These are phyloP conservation scores for Papiliotrema laurentii DNA, from an alignment of 1,284 basidiomycete genomes.

Conservation along the genomic window DNA sequence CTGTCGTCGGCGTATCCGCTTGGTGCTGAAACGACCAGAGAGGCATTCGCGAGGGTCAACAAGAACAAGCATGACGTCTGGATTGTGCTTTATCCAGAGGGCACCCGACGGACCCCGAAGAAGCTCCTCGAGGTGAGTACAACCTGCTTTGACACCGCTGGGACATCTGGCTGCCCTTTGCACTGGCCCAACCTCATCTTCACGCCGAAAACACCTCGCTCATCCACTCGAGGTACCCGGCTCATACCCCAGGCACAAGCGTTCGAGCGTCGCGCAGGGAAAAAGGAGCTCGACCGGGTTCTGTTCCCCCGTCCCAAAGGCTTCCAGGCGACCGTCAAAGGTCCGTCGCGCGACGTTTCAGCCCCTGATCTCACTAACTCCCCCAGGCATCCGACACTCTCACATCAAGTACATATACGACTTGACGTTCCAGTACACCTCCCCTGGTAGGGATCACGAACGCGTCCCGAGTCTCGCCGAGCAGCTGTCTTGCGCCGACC, in stretches of 20 bases:
- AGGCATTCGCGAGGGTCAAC: background rate
- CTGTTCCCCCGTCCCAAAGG: constrained; percentile 28
- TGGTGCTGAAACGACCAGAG: background rate
- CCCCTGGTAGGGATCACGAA: constrained; percentile 4
- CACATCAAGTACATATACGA: constrained; percentile 31
- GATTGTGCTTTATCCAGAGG: constrained; percentile 32
- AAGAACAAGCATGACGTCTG: constrained; percentile 17
- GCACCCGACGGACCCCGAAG: constrained; percentile 17
- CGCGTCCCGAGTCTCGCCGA: constrained; percentile 16
- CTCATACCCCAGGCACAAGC: constrained; percentile 15
- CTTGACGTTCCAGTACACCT: constrained; percentile 21
- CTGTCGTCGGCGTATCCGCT: background rate
- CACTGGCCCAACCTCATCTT: background rate
- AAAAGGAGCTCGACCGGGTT: constrained; percentile 15
- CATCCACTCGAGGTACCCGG: background rate
- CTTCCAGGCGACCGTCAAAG: constrained; percentile 21
- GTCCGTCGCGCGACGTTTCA: constrained; percentile 9
- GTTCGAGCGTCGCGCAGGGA: constrained; percentile 15
- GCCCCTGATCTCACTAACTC: background rate
- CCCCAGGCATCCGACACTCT: constrained; percentile 17
- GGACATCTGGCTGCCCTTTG: too few relatives aligned
- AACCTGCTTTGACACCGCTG: too few relatives aligned
- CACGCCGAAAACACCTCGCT: too few relatives aligned
- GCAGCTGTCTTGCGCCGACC: constrained; percentile 14
- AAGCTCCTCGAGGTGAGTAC: constrained; percentile 20